Percentiles rank a stretch among this genome's conserved stretches.
These are phyloP conservation scores for Striga hermonthica DNA, from an alignment of 305 asterid species.

Conservation along the genomic window DNA sequence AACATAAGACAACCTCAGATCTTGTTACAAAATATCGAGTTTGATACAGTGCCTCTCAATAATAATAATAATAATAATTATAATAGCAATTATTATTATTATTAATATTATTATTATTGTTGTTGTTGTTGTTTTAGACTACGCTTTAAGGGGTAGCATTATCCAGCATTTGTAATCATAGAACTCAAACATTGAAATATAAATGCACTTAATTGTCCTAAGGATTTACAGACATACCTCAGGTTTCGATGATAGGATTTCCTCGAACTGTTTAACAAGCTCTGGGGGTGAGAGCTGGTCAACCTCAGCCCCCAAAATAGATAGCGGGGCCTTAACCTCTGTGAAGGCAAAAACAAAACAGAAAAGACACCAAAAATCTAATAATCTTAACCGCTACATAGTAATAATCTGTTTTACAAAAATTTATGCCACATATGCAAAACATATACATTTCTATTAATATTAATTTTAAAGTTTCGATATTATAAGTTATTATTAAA, in stretches of 20 bases:
- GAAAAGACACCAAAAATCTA: background rate
- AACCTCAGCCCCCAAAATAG: constrained; percentile 46
- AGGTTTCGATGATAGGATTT: constrained; percentile 42
- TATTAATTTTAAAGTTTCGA: too few relatives aligned
- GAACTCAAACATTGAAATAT: too few relatives aligned
- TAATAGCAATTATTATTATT: too few relatives aligned
- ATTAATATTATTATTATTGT: too few relatives aligned
- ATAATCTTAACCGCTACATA: too few relatives aligned
- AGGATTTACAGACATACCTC: constrained; percentile 33
- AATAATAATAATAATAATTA: too few relatives aligned
- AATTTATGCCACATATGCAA: background rate
- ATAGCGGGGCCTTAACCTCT: constrained; percentile 44
- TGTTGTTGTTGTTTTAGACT: too few relatives aligned
- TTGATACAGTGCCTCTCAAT: background rate
- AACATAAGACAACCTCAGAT: background rate
- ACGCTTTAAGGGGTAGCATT: too few relatives aligned
- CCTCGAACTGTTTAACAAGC: constrained; percentile 42
- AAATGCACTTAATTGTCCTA: too few relatives aligned
- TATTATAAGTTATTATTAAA: too few relatives aligned
- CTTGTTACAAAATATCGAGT: background rate
- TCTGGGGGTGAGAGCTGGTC: constrained; percentile 42
- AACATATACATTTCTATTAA: background rate
- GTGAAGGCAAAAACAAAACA: background rate
- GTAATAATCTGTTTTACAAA: too few relatives aligned
- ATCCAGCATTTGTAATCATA: too few relatives aligned